A percentile compares a stretch with the other conserved stretches of the same genome.
Conservation (phyloP, 2,329 filamentous ascomycete genomes). For the Colletotrichum tanaceti region DNA sequence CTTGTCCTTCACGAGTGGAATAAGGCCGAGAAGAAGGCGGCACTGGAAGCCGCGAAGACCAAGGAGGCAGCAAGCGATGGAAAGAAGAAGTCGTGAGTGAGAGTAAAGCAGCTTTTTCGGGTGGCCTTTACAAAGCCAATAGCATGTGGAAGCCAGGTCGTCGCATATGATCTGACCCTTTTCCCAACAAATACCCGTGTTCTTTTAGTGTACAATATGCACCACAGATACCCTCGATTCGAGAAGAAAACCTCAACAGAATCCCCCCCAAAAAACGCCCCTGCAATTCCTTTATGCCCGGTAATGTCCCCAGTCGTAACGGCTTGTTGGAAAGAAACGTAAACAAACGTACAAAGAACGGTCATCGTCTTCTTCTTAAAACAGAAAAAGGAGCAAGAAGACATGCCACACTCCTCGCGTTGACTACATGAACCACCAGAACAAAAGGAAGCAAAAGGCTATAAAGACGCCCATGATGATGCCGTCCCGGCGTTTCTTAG, state of each 20-base stretch:
- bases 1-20: conserved; percentile 71
- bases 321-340: conserved; percentile 26
- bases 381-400: background rate
- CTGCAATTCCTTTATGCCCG: conserved; percentile 40
- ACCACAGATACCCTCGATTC: conserved; percentile 40
- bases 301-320: conserved; percentile 37
- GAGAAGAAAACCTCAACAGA: conserved; percentile 9
- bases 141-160: conserved; percentile 10
- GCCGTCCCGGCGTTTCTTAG: conserved; percentile 93
- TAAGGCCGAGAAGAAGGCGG: conserved; percentile 53
- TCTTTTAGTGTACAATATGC: conserved; percentile 40
- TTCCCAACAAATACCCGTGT: conserved; percentile 36
- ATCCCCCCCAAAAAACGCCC: conserved; percentile 37
- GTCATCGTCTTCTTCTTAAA: conserved; percentile 1
- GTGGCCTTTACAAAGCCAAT: conserved; percentile 22
- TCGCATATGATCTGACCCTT: conserved; percentile 8
- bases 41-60: conserved; percentile 26
- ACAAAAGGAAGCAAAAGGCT: conserved; percentile 87
- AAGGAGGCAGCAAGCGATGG: conserved; percentile 15
- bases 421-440: conserved; percentile 78
- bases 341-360: conserved; percentile 20
- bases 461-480: conserved; percentile 94
- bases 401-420: conserved; percentile 44
- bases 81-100: background rate
- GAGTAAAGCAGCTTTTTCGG: conserved; percentile 16